A percentile compares a stretch with the other conserved stretches of the same genome.
phyloP scores from a whole-genome alignment of 352 stramenopile genomes.

The Thalassiosira ordinaria region DNA sequence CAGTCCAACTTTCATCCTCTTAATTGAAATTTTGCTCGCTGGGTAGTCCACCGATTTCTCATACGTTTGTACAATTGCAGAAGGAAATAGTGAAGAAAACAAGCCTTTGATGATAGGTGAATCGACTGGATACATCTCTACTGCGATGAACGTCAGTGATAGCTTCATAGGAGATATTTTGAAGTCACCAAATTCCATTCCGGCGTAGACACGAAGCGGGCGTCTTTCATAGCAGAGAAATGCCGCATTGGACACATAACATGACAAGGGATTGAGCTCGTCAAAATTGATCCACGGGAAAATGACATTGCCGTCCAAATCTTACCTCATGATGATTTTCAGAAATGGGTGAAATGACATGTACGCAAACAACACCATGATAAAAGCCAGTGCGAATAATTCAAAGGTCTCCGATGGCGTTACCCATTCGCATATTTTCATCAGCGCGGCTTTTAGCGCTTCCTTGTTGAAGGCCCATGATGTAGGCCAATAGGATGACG shows the following conservation, averaged over 20 bases:
- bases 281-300: background rate
- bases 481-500: constrained; percentile 2
- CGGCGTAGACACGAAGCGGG: constrained; percentile 31
- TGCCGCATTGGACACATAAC: too few relatives aligned
- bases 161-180: constrained; percentile 23
- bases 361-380: constrained; percentile 8
- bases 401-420: background rate
- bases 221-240: too few relatives aligned
- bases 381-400: constrained; percentile 2
- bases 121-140: constrained; percentile 34
- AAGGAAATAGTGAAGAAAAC: constrained; percentile 40
- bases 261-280: too few relatives aligned
- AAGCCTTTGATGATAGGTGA: constrained; percentile 26
- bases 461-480: too few relatives aligned
- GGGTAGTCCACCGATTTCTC: constrained; percentile 29
- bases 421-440: constrained; percentile 4
- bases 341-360: constrained; percentile 15
- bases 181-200: constrained; percentile 41
- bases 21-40: constrained; percentile 36
- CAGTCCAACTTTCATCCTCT: constrained; percentile 27
- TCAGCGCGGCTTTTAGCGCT: background rate
- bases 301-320: background rate
- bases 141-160: constrained; percentile 18
- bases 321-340: constrained; percentile 13
- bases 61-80: constrained; percentile 28